Evolutionary conservation across 1,284 basidiomycete genomes (phyloP).

Genomic region (Sporisorium reilianum): DNA sequence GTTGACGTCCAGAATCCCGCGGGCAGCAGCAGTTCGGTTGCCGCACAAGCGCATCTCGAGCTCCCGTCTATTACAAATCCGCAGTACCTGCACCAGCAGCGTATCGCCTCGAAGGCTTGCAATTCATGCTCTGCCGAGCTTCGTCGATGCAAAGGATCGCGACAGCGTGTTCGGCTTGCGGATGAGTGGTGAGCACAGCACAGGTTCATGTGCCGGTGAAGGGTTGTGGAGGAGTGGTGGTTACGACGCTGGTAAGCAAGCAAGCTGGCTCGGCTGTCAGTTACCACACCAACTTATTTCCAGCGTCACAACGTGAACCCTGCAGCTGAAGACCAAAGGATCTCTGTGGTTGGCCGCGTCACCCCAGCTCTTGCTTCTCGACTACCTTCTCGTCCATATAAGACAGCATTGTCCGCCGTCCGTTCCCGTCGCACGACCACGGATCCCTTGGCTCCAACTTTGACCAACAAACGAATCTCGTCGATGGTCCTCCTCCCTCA

Average conservation of each 20-base stretch:
- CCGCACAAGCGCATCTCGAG: not conserved
- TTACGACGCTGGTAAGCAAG: not conserved
- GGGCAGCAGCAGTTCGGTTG: not conserved
- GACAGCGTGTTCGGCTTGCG: not conserved
- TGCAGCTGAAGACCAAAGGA: not conserved
- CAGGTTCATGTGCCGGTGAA: not conserved
- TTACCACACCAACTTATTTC: not conserved
- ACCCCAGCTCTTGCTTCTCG: not conserved
- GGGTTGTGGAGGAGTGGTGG: not conserved
- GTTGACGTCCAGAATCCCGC: not conserved
- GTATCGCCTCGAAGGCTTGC: constrained; percentile 2
- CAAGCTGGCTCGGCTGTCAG: not conserved
- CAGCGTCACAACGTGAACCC: not conserved
- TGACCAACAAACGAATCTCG: too few species aligned
- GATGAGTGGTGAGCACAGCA: not conserved
- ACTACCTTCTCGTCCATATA: constrained; percentile 1
- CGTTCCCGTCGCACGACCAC: not conserved
- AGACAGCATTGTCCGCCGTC: not conserved
- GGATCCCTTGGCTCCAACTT: not conserved
- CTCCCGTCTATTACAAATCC: not conserved
- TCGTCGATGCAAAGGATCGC: too few species aligned
- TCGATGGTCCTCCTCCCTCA: not conserved
- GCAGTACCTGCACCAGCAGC: not conserved
- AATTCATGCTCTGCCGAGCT: not conserved
- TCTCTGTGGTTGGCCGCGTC: not conserved